Percentiles rank a stretch among this genome's conserved stretches.
Evolutionary conservation across 2,329 filamentous ascomycete genomes (phyloP).

Genomic region (Nothophaeocryptopus gaeumannii): DNA sequence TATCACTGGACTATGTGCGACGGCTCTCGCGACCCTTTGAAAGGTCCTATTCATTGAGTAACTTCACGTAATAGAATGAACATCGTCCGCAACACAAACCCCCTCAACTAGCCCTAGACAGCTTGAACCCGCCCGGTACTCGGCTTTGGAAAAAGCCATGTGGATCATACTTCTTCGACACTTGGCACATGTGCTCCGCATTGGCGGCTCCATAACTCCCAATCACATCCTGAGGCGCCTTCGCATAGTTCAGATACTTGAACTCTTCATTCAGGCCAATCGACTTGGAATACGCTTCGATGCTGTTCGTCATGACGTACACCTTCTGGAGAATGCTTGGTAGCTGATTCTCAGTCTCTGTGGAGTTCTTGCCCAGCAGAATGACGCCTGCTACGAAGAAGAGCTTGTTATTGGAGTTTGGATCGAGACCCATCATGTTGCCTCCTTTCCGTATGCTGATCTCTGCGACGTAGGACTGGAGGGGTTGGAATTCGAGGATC

Average conservation of each 20-base stretch:
- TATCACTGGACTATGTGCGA: too few relatives aligned
- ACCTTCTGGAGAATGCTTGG: neutral
- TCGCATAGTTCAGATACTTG: slow-evolving; percentile 14
- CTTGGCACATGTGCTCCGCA: slow-evolving; percentile 3
- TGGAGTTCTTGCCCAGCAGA: neutral
- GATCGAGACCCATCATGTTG: slow-evolving; percentile 1
- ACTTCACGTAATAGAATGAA: too few relatives aligned
- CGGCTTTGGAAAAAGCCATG: slow-evolving; percentile 7
- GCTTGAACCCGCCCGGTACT: slow-evolving; percentile 15
- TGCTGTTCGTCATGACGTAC: slow-evolving; percentile 1
- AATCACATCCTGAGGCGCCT: slow-evolving; percentile 8
- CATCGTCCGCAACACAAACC: neutral
- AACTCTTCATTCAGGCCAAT: slow-evolving; percentile 5
- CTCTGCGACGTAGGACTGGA: neutral
- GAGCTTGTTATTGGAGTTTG: neutral
- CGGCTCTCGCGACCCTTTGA: too few relatives aligned
- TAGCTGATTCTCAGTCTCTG: neutral
- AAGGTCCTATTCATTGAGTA: too few relatives aligned
- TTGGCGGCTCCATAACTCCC: slow-evolving; percentile 12
- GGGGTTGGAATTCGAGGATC: neutral
- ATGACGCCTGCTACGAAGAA: neutral
- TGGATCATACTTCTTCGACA: slow-evolving; percentile 11
- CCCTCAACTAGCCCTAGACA: neutral
- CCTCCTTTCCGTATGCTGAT: neutral
- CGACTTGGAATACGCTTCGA: slow-evolving; percentile 3